Conservation (phyloP, 768 basidiomycete species). For the Sporobolomyces phaffii region DNA sequence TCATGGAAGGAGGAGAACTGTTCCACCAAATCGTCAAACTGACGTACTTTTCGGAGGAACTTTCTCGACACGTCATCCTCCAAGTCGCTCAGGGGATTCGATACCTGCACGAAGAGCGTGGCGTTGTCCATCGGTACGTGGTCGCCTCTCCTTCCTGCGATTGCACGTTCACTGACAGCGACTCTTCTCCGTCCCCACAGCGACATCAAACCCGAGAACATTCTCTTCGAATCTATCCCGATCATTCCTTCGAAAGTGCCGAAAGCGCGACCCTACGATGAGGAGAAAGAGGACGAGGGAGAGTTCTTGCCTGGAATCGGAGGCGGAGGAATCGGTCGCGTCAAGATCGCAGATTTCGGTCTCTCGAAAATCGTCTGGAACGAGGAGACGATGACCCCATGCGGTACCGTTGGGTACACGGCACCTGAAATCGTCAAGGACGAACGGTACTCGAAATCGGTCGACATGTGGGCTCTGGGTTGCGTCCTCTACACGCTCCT, state of each 20-base stretch:
- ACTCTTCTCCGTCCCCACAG: constrained; percentile 47
- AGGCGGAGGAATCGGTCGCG: constrained; percentile 92
- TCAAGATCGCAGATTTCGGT: constrained; percentile 99
- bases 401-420: constrained; percentile 99
- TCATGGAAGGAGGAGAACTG: constrained; percentile 95
- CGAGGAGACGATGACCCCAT: constrained; percentile 97
- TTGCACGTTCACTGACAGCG: too few relatives aligned
- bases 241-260: constrained; percentile 76
- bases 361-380: constrained; percentile 97
- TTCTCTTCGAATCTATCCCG: constrained; percentile 87
- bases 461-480: constrained; percentile 99
- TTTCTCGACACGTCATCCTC: constrained; percentile 93
- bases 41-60: constrained; percentile 95
- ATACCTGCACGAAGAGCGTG: constrained; percentile 93
- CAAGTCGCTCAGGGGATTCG: constrained; percentile 76
- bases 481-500: constrained; percentile 98
- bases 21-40: constrained; percentile 99
- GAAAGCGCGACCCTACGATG: constrained; percentile 79
- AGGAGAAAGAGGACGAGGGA: constrained; percentile 97
- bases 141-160: not conserved
- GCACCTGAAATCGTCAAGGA: constrained; percentile 99
- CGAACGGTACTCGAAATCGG: constrained; percentile 89
- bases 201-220: constrained; percentile 97
- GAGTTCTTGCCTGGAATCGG: constrained; percentile 87
- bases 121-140: constrained; percentile 81